Base-by-base conservation (phyloP, 192 early-diverging fungal species). In the Linnemannia zychae region DNA sequence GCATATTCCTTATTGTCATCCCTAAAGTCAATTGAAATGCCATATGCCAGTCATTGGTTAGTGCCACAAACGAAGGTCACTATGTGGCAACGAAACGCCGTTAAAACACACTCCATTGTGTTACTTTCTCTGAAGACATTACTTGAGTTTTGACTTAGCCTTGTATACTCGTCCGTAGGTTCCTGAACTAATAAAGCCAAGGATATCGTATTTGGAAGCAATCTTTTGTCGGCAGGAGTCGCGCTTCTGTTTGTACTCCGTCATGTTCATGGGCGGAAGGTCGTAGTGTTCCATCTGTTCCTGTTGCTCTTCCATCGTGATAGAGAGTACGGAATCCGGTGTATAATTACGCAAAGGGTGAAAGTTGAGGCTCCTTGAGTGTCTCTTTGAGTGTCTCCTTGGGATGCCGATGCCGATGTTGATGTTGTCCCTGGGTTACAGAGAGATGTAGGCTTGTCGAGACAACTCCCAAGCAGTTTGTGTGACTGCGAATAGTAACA, bases 131-230 rank as follows among this genome's bases (percentile, higher is more conserved):
- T 44, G 40, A 22, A 40, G 44, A 24, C 76, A 4, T 44, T 79
- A 86, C 82, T 87, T 89, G 75, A 91, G 86, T 44, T 91, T 89
- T 36, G 93, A 94, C 65, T 89, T 91, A 18, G 96, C 98, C 86
- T 98, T 98, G 91, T 96, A 99, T 0, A 99, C 98, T 40, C 96
- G 90, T n/a, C 98, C 98, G 81, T 99, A 99, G 4, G 98, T 99
- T 68, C 98, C 98, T 9, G 97, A 96, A 80, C 94, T 96, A 67
- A 97, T 97, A 81, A 98, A 98, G 48, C 97, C 97, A 33, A 96
- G 84, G 36, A 97, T 95, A 78, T 95, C 92, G 84, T 97, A 97
- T 80, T 95, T 95, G 60, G 91, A 90, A 22, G 90, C 88, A n/a
- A 95, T 91, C 76, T 88, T 90, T 36, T 90, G 79, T 11, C 91